Evolutionary conservation across 768 basidiomycete genomes (phyloP), one percentile per base, ranked within the genome.

Genomic region (Glaciozyma antarctica): DNA sequence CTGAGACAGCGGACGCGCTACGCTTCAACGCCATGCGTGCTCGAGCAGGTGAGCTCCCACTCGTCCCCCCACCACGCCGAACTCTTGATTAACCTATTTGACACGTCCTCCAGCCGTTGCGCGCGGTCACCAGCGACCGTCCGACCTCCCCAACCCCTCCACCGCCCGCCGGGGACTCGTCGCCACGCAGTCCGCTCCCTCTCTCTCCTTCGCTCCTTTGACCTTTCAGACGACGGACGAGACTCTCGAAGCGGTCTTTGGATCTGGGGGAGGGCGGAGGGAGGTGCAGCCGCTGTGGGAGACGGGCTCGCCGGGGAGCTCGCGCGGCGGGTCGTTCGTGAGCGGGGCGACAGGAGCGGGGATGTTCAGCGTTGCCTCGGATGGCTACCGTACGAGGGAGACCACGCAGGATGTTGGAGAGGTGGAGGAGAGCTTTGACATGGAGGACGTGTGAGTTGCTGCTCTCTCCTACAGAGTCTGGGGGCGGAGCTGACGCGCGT

Each of bases 271-370:
- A 41, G 62, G 62, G 19, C 44, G 44, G 43, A 56, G 67, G 60
- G 67, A 68, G 52, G 41, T 64, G 7, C 6, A n/a, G 43, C 63
- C 63, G 3, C 41, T 64, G n/a, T 57, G 63, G 48, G 60, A 53
- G 30, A 63, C 60, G n/a, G 32, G 48, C 22, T 48, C 22, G 8
- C 49, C 49, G 4, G n/a, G 10, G 7, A 51, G n/a, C 49, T 51
- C 49, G 4, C 26, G n/a, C n/a, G n/a, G 49, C 2, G 22, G 26
- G 49, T n/a, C 49, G n/a, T 24, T n/a, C 49, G 49, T 41, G 38
- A 41, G 38, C 38, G 38, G 38, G 13, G 12, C 38, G 38, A 15
- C 38, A 2, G 38, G 38, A 12, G 5, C 38, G 38, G 38, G 49
- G 4, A 24, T 51, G n/a, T 51, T 51, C n/a, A 24, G n/a, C n/a